Evolutionary conservation across 805 yeast species (phyloP), one percentile per base, ranked within the genome.

Genomic region (Wickerhamomyces rabaulensis): DNA sequence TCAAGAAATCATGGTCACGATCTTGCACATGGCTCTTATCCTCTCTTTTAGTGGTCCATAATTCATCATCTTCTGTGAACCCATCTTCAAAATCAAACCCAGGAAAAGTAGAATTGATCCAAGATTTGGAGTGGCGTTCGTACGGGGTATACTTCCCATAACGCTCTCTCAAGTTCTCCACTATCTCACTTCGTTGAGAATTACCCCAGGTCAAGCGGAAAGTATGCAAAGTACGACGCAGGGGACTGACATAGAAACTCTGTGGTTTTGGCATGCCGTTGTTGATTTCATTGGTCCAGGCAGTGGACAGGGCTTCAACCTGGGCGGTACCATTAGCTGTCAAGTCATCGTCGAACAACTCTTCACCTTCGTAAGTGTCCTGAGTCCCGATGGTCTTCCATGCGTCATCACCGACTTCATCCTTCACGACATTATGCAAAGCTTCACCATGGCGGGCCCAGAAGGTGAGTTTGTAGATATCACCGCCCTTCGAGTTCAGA

Each of bases 171-270:
- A 50, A 40, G 22, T 42, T 29, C 42, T 50, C 52, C 13, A 42
- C 38, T 6, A 50, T 40, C 19, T n/a, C 21, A 4, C 33, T 48
- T 16, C 6, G 35, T 21, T 15, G 26, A 10, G 26, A 12, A 21
- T 35, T 19, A 15, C 52, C 50, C 52, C 52, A 49, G 9, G 52
- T 49, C 4, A 43, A 17, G 17, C 31, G 19, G 41, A 40, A 41
- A 27, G 52, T 49, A 17, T 49, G 52, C 13, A 47, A 40, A 13
- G 52, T 44, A 40, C 52, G 44, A 19, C 43, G 46, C 33, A 49
- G 29, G 15, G 52, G 52, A 22, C 46, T 46, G n/a, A 37, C 40
- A 36, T 49, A 49, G 26, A 25, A 46, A 19, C 42, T 33, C 8
- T 43, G 35, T 8, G 50, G 48, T n/a, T 21, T 12, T 20, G 44